Conservation (phyloP, 129 eudicot species). For the Gnaphalium uliginosum region DNA sequence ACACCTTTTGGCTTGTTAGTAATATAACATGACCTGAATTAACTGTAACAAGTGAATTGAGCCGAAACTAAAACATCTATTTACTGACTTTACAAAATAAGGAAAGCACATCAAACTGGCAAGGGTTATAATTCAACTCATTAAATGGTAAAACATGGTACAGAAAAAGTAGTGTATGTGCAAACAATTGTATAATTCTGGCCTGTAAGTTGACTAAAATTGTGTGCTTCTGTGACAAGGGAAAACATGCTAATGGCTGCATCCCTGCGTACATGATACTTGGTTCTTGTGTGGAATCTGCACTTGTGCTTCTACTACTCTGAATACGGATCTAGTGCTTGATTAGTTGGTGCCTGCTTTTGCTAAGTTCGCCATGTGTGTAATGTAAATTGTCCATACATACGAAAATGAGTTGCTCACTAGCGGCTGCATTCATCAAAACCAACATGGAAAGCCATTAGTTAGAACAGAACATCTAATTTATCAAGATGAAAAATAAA, state of each 20-base stretch:
- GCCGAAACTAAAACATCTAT: not conserved
- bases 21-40: too few relatives aligned
- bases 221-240: conserved; percentile 13
- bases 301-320: conserved; percentile 11
- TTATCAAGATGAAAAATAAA: not conserved
- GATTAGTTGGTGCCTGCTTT: conserved; percentile 46
- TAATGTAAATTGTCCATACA: conserved; percentile 82
- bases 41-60: not conserved
- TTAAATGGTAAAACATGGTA: conserved; percentile 17
- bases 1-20: too few relatives aligned
- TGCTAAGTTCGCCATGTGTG: conserved; percentile 82
- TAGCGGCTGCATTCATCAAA: conserved; percentile 59
- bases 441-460: conserved; percentile 10
- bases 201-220: conserved; percentile 11
- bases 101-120: not conserved
- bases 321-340: conserved; percentile 11
- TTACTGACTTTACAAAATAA: not conserved
- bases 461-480: not conserved
- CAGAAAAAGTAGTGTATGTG: not conserved
- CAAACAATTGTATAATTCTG: conserved; percentile 22
- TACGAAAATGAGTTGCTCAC: conserved; percentile 78
- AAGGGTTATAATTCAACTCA: not conserved
- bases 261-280: not conserved
- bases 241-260: conserved; percentile 4
- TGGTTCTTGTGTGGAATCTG: not conserved